These are phyloP conservation scores for Metschnikowia lochheadii DNA, from an alignment of 805 yeast genomes.

Conservation along the genomic window DNA sequence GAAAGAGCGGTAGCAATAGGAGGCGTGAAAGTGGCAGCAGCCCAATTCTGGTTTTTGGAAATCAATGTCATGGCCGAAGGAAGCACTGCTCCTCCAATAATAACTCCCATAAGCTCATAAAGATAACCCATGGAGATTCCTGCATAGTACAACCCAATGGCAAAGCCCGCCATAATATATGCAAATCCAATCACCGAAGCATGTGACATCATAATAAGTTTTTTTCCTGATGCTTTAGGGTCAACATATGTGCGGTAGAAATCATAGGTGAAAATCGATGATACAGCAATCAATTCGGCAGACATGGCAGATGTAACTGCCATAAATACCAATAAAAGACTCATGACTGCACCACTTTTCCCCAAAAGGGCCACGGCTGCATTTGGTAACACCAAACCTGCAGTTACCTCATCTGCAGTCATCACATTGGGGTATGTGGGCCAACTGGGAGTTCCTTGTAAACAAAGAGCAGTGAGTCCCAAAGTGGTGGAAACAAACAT, in stretches of 20 bases:
- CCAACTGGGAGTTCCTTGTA: slow-evolving; percentile 66
- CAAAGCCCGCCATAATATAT: slow-evolving; percentile 71
- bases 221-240: slow-evolving; percentile 73
- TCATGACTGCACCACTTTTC: slow-evolving; percentile 82
- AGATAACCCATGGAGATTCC: slow-evolving; percentile 83
- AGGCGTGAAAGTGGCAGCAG: slow-evolving; percentile 75
- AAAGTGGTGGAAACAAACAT: slow-evolving; percentile 75
- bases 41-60: slow-evolving; percentile 59
- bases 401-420: slow-evolving; percentile 63
- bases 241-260: slow-evolving; percentile 76
- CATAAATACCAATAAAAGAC: slow-evolving; percentile 77
- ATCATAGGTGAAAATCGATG: slow-evolving; percentile 83
- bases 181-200: slow-evolving; percentile 54
- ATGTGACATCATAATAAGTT: slow-evolving; percentile 67
- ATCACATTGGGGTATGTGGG: slow-evolving; percentile 74
- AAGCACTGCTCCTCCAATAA: slow-evolving; percentile 80
- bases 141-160: slow-evolving; percentile 78
- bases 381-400: slow-evolving; percentile 76
- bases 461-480: slow-evolving; percentile 79
- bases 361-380: slow-evolving; percentile 86
- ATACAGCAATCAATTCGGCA: slow-evolving; percentile 84
- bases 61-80: slow-evolving; percentile 67
- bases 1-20: slow-evolving; percentile 72
- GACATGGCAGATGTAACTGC: slow-evolving; percentile 92
- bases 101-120: slow-evolving; percentile 85